These are phyloP conservation scores for Suillus tomentosus DNA, from an alignment of 768 basidiomycete genomes.

Conservation along the genomic window DNA sequence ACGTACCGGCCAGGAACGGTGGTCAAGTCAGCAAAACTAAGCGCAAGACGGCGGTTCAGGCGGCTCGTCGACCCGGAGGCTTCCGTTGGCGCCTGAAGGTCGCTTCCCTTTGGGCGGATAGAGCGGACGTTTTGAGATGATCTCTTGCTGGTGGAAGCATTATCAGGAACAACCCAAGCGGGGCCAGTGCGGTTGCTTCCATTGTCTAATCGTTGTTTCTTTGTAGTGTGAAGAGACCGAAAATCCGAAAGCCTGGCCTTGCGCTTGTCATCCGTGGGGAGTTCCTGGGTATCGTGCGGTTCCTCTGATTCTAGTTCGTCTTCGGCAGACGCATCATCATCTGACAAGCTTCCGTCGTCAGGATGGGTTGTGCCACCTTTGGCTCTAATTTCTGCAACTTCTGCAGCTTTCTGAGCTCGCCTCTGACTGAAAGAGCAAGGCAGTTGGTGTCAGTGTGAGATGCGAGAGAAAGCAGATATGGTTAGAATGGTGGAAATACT, in stretches of 20 bases:
- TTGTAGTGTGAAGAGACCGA: conserved; percentile 22
- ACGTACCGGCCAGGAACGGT: conserved; percentile 62
- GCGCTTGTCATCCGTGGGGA: conserved; percentile 26
- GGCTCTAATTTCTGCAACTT: conserved; percentile 49
- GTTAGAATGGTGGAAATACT: conserved; percentile 32
- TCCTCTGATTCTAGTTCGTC: conserved; percentile 43
- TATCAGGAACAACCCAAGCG: conserved; percentile 18
- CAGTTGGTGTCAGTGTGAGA: conserved; percentile 4
- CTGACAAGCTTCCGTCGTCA: conserved; percentile 31
- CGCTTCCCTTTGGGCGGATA: conserved; percentile 29
- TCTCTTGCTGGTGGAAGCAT: conserved; percentile 25
- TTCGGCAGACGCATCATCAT: conserved; percentile 34
- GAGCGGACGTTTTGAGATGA: conserved; percentile 23
- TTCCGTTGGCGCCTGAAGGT: conserved; percentile 21
- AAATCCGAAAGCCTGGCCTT: conserved; percentile 27
- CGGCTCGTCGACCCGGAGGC: conserved; percentile 19
- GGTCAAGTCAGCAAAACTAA: conserved; percentile 59
- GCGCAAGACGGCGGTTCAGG: conserved; percentile 28
- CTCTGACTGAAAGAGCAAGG: conserved; percentile 46
- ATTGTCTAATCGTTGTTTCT: conserved; percentile 27
- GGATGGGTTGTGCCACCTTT: conserved; percentile 30
- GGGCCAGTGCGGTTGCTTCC: conserved; percentile 12
- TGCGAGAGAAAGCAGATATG: conserved; percentile 8
- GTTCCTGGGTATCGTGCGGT: conserved; percentile 27
- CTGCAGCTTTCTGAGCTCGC: conserved; percentile 55